Percentiles rank a stretch among this genome's conserved stretches.
Evolutionary conservation across 1,284 basidiomycete genomes (phyloP).

Genomic region (Pholiota adiposa): DNA sequence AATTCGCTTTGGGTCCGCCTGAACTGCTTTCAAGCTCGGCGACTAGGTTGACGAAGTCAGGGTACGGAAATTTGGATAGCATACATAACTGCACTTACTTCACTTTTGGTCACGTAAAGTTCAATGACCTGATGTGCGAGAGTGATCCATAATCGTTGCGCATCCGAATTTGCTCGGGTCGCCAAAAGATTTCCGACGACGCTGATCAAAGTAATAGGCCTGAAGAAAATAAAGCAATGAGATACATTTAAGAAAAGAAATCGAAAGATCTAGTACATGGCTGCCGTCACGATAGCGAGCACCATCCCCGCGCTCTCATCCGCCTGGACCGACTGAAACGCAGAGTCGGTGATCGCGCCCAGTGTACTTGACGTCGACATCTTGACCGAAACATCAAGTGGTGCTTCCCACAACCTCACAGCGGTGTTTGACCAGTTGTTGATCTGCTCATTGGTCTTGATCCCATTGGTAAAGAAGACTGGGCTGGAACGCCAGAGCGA

Average conservation of each 20-base stretch:
- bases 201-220: conserved; percentile 58
- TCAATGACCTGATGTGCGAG: conserved; percentile 63
- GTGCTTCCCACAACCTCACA: conserved; percentile 61
- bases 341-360: conserved; percentile 47
- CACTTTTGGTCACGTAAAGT: conserved; percentile 51
- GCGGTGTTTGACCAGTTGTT: conserved; percentile 49
- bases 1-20: conserved; percentile 53
- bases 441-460: conserved; percentile 35
- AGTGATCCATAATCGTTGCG: conserved; percentile 70
- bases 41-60: conserved; percentile 31
- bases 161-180: conserved; percentile 58
- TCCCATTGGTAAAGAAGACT: conserved; percentile 50
- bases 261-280: conserved; percentile 30
- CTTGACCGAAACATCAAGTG: conserved; percentile 67
- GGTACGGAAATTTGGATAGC: not conserved
- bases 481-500: conserved; percentile 67
- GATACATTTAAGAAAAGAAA: not conserved
- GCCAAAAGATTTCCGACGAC: conserved; percentile 62
- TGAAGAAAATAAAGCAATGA: conserved; percentile 28
- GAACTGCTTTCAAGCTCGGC: conserved; percentile 49
- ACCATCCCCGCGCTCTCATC: conserved; percentile 41
- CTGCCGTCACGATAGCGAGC: conserved; percentile 33
- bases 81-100: conserved; percentile 40
- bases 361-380: conserved; percentile 52
- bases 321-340: conserved; percentile 45